Evolutionary conservation across 345 rosid genomes (phyloP).

Genomic region (Litchi chinensis): DNA sequence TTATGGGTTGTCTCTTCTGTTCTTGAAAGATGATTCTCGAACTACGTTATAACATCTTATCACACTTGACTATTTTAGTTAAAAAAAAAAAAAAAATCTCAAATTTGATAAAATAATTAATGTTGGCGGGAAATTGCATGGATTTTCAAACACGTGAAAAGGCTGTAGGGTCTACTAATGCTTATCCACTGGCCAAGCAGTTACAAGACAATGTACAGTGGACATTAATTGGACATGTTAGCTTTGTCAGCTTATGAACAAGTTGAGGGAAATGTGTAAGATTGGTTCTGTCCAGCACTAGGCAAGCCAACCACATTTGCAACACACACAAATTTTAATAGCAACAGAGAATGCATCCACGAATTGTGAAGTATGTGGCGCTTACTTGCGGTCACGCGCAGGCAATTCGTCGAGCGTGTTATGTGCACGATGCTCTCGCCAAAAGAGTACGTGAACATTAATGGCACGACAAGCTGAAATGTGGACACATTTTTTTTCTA

Average conservation of each 20-base stretch:
- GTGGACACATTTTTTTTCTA: no score
- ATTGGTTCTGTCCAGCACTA: no score
- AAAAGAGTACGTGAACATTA: no score
- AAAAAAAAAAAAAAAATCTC: no score
- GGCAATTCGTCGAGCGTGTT: neutral
- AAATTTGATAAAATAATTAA: neutral
- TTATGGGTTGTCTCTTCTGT: no score
- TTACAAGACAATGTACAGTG: no score
- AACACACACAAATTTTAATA: no score
- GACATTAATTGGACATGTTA: neutral
- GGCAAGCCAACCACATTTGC: no score
- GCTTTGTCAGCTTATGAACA: neutral
- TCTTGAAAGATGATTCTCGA: no score
- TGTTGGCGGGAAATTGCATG: neutral
- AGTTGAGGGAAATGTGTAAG: neutral
- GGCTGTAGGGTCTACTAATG: neutral
- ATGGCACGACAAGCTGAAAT: no score
- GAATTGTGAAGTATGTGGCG: neutral
- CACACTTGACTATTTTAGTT: no score
- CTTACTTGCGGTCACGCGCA: neutral
- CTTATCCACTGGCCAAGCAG: neutral
- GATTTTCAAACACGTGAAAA: neutral
- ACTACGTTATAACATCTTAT: no score
- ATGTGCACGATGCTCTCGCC: neutral
- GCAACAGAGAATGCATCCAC: neutral